Evolutionary conservation across 768 basidiomycete genomes (phyloP).

Genomic region (Tylopilus balloui): DNA sequence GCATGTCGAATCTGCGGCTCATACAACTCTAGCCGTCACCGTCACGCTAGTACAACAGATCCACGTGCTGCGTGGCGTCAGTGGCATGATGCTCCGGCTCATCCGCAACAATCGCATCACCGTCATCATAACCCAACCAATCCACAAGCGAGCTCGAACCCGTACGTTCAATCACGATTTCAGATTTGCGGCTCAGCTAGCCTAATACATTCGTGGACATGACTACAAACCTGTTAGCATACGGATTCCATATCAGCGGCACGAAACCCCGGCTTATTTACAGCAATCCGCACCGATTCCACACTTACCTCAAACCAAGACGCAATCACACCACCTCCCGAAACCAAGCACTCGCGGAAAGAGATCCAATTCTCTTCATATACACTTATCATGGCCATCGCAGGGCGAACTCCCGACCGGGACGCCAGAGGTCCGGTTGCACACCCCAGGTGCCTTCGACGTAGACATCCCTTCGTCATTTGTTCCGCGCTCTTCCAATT

Average conservation of each 20-base stretch:
- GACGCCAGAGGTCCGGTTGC: slow-evolving; percentile 17
- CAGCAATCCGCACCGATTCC: slow-evolving; percentile 27
- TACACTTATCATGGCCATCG: slow-evolving; percentile 12
- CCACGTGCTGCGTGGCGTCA: too few relatives aligned
- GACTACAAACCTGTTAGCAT: slow-evolving; percentile 1
- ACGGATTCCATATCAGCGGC: slow-evolving; percentile 6
- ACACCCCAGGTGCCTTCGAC: slow-evolving; percentile 12
- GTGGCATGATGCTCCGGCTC: too few relatives aligned
- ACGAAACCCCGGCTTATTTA: slow-evolving; percentile 4
- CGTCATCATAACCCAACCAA: too few relatives aligned
- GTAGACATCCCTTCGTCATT: slow-evolving; percentile 27
- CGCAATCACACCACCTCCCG: background rate
- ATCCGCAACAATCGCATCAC: too few relatives aligned
- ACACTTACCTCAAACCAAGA: slow-evolving; percentile 27
- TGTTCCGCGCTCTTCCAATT: slow-evolving; percentile 26
- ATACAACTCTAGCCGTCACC: too few relatives aligned
- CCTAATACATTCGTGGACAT: slow-evolving; percentile 1
- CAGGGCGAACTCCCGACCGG: slow-evolving; percentile 14
- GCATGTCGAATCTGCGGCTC: background rate
- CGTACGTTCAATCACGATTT: slow-evolving; percentile 10
- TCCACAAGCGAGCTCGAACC: background rate
- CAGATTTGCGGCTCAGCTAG: background rate
- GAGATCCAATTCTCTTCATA: slow-evolving; percentile 3
- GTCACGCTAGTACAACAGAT: too few relatives aligned
- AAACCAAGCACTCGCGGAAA: background rate